phyloP scores from a whole-genome alignment of 176 grass and related monocot genomes.

The Zoysia japonica region DNA sequence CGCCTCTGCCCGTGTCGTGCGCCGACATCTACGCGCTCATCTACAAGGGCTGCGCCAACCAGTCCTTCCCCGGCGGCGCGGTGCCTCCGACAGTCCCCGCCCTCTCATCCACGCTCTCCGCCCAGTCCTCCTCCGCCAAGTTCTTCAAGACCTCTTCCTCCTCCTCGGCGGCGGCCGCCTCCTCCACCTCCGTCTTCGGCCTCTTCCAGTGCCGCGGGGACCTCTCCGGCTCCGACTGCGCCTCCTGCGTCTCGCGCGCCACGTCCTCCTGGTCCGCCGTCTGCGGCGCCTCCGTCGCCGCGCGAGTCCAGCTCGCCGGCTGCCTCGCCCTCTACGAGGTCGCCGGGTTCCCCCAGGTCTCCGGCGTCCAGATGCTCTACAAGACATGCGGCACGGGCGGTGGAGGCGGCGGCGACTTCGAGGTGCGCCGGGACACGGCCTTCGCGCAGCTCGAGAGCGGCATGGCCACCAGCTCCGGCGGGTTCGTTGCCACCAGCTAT shows the following conservation, averaged over 20 bases:
- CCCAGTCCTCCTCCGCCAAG: slow-evolving; percentile 65
- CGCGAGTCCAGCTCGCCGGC: slow-evolving; percentile 78
- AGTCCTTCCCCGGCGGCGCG: slow-evolving; percentile 48
- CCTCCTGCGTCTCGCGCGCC: slow-evolving; percentile 68
- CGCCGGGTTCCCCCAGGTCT: slow-evolving; percentile 87
- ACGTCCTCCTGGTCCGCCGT: slow-evolving; percentile 63
- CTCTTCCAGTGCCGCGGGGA: slow-evolving; percentile 96
- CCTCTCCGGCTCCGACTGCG: slow-evolving; percentile 70
- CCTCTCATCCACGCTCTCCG: slow-evolving; percentile 54
- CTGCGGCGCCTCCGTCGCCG: slow-evolving; percentile 72
- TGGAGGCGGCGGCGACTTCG: slow-evolving; percentile 55
- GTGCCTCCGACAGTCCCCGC: slow-evolving; percentile 38
- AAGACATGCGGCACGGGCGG: slow-evolving; percentile 79
- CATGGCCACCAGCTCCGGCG: slow-evolving; percentile 41
- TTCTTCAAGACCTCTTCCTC: slow-evolving; percentile 87
- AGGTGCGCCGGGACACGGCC: slow-evolving; percentile 75
- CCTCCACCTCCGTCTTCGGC: slow-evolving; percentile 64
- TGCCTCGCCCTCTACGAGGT: slow-evolving; percentile 87
- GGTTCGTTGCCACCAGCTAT: slow-evolving; percentile 83
- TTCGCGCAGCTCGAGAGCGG: slow-evolving; percentile 70
- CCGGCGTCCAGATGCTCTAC: slow-evolving; percentile 87
- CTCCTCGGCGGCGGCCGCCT: neutral
- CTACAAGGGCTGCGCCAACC: slow-evolving; percentile 98
- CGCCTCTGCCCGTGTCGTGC: neutral
- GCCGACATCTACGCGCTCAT: slow-evolving; percentile 74